Base-by-base conservation (phyloP, 106 monocot species). In the Gastrodia elata region DNA sequence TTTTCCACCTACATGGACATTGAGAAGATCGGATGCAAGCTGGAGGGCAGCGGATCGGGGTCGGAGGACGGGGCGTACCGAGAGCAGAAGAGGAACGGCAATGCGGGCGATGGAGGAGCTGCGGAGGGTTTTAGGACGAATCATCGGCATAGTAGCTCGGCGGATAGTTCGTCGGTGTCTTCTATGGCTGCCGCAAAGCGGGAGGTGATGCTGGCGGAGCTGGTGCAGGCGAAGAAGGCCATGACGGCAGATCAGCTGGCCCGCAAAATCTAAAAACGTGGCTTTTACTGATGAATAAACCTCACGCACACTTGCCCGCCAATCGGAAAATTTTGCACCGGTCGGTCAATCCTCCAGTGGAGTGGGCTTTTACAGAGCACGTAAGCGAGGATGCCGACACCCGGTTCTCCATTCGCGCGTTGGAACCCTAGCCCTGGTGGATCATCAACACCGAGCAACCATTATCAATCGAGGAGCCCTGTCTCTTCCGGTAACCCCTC, bases 211-310 rank as follows among this genome's bases (percentile, higher is more conserved):
- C 83, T 84, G 42, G 80, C 73, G 18, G 94, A 91, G 57, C 74
- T 88, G 30, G 64, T 84, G 78, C 91, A 94, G 82, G 88, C 86
- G 25, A 94, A 94, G 83, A 94, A 94, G 91, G 94, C 91, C 56
- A 94, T 94, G 91, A 75, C 86, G 18, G 70, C 88, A 1, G 94
- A 94, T 34, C 83, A 94, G 84, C 82, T 94, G 0, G 88, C 91
- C n/a, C n/a, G n/a, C n/a, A n/a, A n/a, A n/a, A n/a, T n/a, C n/a
- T n/a, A n/a, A n/a, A n/a, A n/a, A n/a, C n/a, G n/a, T n/a, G n/a
- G n/a, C n/a, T n/a, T n/a, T n/a, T n/a, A n/a, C n/a, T n/a, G n/a
- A n/a, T n/a, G n/a, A n/a, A n/a, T n/a, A n/a, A n/a, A n/a, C n/a
- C n/a, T n/a, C n/a, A n/a, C n/a, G n/a, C n/a, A n/a, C n/a, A 2